Evolutionary conservation across 495 filamentous ascomycete genomes (phyloP), one percentile per base, ranked within the genome.

Genomic region (Peziza echinospora): DNA sequence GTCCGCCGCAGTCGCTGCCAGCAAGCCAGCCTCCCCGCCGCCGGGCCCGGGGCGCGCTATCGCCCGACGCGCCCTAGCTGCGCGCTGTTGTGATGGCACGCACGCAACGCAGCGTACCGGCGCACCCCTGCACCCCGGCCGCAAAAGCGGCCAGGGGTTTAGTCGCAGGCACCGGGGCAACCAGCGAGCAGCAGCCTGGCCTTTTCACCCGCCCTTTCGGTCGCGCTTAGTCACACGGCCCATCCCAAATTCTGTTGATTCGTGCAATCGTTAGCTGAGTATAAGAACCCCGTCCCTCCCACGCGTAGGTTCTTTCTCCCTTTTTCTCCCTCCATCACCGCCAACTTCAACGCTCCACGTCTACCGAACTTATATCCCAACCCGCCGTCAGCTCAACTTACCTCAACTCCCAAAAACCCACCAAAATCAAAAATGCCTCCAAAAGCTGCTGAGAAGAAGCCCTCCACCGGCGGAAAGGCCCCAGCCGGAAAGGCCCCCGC

Each of bases 381-480:
- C n/a, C n/a, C n/a, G n/a, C 60, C 60, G 62, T 62, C 59, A 65
- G 49, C 55, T 55, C 58, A 60, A 60, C 61, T 59, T 49, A 51
- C 50, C 57, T 60, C 48, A 56, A 55, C 47, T 47, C 41, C 44
- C 47, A 19, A 48, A 11, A 53, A 47, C 41, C 24, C 17, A 57
- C 43, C 49, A 45, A 52, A 59, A 45, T 57, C 63, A 37, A 78
- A 78, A 77, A 93, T 92, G 86, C 76, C 85, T 72, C 85, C 85
- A 52, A 93, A 93, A 73, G 80, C 83, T 63, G 81, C 75, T 60
- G 75, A 83, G 61, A 86, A 94, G 83, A 94, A 93, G 78, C 87
- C 87, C 69, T 82, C 82, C 71, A 89, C 80, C 61, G 85, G 75
- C 63, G 80, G 78, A 71, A 97, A 97, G 84, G 86, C 87, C 55